Percentiles rank a stretch among this genome's conserved stretches.
Conservation (phyloP, 1,284 basidiomycete genomes). For the Ceratobasidium papillatum region DNA sequence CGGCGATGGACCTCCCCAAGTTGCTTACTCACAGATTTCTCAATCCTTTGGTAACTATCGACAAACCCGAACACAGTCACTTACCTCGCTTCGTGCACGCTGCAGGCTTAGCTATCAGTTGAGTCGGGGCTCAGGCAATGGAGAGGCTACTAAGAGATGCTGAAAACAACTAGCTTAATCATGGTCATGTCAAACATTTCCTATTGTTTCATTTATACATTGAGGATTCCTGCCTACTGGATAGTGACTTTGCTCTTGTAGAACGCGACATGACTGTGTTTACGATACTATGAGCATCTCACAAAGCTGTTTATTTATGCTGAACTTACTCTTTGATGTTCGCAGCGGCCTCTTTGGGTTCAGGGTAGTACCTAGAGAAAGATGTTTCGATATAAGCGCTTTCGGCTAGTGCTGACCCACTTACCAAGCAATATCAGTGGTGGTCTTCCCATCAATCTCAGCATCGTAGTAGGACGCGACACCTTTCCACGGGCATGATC, state of each 20-base stretch:
- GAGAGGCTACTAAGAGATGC: conserved; percentile 94
- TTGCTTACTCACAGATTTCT: too few relatives aligned
- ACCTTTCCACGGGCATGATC: conserved; percentile 28
- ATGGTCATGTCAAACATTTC: not conserved
- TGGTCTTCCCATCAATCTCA: conserved; percentile 57
- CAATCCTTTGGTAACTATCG: too few relatives aligned
- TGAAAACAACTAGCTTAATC: conserved; percentile 58
- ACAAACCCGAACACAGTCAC: too few relatives aligned
- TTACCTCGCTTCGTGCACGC: too few relatives aligned
- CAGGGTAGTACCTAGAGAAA: conserved; percentile 66
- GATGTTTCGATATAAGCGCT: not conserved
- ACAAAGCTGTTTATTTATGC: conserved; percentile 16
- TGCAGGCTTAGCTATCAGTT: too few relatives aligned
- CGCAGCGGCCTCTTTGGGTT: conserved; percentile 61
- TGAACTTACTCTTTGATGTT: conserved; percentile 61
- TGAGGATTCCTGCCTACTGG: not conserved
- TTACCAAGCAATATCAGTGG: conserved; percentile 70
- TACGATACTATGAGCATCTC: not conserved
- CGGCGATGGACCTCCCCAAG: conserved; percentile 65
- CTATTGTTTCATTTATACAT: not conserved
- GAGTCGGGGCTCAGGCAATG: conserved; percentile 78
- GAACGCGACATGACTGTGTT: conserved; percentile 48
- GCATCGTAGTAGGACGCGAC: conserved; percentile 68
- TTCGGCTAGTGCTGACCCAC: conserved; percentile 44
- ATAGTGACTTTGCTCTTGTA: conserved; percentile 50